Evolutionary conservation across 345 rosid species (phyloP), one percentile per base, ranked within the genome.

Genomic region (Lagerstroemia speciosa): DNA sequence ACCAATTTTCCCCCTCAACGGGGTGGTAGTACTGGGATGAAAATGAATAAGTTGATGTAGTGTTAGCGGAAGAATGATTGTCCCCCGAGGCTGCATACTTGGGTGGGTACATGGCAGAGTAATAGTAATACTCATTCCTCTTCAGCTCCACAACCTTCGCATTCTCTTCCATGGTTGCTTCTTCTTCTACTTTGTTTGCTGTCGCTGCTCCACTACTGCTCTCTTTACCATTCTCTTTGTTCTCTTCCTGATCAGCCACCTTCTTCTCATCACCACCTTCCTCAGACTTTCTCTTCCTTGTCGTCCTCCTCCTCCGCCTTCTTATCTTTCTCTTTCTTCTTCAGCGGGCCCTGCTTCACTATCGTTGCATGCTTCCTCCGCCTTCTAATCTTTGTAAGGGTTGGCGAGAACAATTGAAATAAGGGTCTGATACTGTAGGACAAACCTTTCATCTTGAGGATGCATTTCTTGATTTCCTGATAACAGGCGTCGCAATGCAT

Each of bases 401-500:
- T n/a, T n/a, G n/a, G n/a, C n/a, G 46, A 41, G 46, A 41, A 9
- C 15, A 1, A 41, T 41, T 14, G 10, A 41, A 41, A 41, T 9
- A 2, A 0, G 46, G 46, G 14, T 8, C 10, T 41, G 10, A 41
- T 14, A 41, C 9, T 36, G 38, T 9, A 2, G 46, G 9, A 16
- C 46, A 17, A 50, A 83, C 99, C 99, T 86, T 92, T 84, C 96
- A 94, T 91, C 76, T 83, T 80, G 72, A 65, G 83, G 76, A 94
- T 92, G 74, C 97, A 88, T 84, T 91, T 94, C 85, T 89, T 85
- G 78, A 89, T 87, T 75, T 67, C 91, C 71, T 82, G 84, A 22
- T 97, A 87, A 76, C 99, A 94, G 55, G 92, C 98, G 60, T 94
- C 99, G 58, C 99, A 94, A 68, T 94, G 99, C 99, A 94, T 94